Conservation (phyloP, 257 asterid genomes). For the Solanum bulbocastanum region DNA sequence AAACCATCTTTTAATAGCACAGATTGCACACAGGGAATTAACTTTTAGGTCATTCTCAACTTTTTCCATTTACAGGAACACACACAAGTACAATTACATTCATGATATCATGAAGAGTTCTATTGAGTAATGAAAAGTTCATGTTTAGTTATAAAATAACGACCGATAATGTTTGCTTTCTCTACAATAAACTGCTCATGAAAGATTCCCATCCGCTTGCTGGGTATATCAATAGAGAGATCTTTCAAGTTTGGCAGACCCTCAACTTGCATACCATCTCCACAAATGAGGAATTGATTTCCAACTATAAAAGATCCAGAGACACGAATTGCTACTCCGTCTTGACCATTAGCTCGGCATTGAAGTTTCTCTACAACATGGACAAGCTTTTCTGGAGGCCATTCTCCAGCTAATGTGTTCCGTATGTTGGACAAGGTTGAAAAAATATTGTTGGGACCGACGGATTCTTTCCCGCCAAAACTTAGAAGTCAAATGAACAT, state of each 20-base stretch:
- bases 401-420: conserved; percentile 73
- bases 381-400: conserved; percentile 93
- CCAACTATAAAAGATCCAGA: conserved; percentile 83
- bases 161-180: conserved; percentile 43
- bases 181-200: conserved; percentile 75
- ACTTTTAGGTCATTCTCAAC: not conserved
- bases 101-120: not conserved
- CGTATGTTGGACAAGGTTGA: conserved; percentile 55
- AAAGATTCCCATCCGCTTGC: conserved; percentile 82
- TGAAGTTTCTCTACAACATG: conserved; percentile 96
- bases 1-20: not conserved
- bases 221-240: conserved; percentile 58
- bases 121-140: conserved; percentile 68
- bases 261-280: conserved; percentile 91
- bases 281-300: conserved; percentile 88
- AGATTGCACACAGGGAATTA: not conserved
- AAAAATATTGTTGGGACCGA: conserved; percentile 52
- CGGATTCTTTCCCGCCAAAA: conserved; percentile 61
- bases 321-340: conserved; percentile 76
- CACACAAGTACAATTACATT: not conserved
- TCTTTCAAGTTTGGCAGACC: conserved; percentile 75
- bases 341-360: conserved; percentile 63
- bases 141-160: conserved; percentile 64
- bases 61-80: not conserved
- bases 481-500: conserved; percentile 27